Evolutionary conservation across 345 rosid species (phyloP).

Genomic region (Melastoma malabathricum): DNA sequence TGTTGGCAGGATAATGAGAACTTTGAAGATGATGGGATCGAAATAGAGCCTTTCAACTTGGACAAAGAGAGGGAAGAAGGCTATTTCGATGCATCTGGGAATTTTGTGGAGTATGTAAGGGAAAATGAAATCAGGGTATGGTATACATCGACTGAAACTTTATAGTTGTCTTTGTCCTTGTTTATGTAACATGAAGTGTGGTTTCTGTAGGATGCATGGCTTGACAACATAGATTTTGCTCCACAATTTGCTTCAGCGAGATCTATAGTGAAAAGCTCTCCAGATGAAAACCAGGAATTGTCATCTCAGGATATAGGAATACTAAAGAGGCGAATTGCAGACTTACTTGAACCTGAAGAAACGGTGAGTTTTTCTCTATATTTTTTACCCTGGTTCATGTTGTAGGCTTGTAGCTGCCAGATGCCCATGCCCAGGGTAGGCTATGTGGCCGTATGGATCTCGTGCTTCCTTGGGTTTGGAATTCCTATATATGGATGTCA

Average conservation of each 20-base stretch:
- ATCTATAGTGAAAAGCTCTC: slow-evolving; percentile 12
- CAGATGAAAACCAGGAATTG: slow-evolving; percentile 33
- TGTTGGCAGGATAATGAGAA: slow-evolving; percentile 55
- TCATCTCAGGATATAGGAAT: slow-evolving; percentile 58
- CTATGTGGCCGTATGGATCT: no score
- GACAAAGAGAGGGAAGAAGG: slow-evolving; percentile 93
- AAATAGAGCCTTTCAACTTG: slow-evolving; percentile 86
- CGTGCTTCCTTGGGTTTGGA: no score
- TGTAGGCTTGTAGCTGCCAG: background rate
- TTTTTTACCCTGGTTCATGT: background rate
- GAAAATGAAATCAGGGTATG: slow-evolving; percentile 71
- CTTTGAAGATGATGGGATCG: slow-evolving; percentile 81
- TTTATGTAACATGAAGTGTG: slow-evolving; percentile 1
- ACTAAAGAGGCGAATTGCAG: slow-evolving; percentile 74
- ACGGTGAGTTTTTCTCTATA: slow-evolving; percentile 34
- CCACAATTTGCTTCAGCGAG: slow-evolving; percentile 34
- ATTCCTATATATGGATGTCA: no score
- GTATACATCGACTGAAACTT: background rate
- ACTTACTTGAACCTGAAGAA: slow-evolving; percentile 80
- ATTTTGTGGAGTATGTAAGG: slow-evolving; percentile 73
- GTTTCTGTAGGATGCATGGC: slow-evolving; percentile 89
- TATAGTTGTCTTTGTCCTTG: slow-evolving; percentile 3
- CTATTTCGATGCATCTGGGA: slow-evolving; percentile 80
- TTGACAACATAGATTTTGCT: slow-evolving; percentile 61
- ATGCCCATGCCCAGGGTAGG: no score